Conservation (phyloP, 2,329 filamentous ascomycete genomes). For the Botrytis fabae region DNA sequence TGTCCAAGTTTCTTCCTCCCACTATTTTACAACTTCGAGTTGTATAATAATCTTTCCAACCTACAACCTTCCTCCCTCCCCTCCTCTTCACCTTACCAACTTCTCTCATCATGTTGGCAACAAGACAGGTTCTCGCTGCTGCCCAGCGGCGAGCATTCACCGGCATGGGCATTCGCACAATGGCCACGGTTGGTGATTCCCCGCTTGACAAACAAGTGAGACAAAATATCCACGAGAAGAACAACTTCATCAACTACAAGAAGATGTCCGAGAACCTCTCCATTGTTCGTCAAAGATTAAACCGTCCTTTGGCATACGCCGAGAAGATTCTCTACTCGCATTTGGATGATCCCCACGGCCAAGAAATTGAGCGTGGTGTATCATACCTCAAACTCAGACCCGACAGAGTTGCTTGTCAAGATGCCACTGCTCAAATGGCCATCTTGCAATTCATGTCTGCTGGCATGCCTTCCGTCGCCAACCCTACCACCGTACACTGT, state of each 20-base stretch:
- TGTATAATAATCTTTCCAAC: constrained; percentile 8
- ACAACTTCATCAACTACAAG: constrained; percentile 98
- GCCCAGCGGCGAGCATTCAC: constrained; percentile 61
- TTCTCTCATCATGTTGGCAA: constrained; percentile 63
- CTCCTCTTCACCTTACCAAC: constrained; percentile 23
- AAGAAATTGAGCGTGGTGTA: constrained; percentile 92
- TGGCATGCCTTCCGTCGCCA: constrained; percentile 92
- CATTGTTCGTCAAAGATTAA: constrained; percentile 85
- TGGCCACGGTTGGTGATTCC: constrained; percentile 85
- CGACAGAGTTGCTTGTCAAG: constrained; percentile 97
- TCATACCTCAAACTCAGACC: constrained; percentile 97
- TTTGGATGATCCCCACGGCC: constrained; percentile 91
- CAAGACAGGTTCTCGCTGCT: constrained; percentile 67
- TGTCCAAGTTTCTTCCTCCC: constrained; percentile 21
- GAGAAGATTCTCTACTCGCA: constrained; percentile 99
- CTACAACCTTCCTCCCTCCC: constrained; percentile 29
- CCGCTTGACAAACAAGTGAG: constrained; percentile 93
- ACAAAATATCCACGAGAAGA: constrained; percentile 96
- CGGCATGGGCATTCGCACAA: constrained; percentile 64
- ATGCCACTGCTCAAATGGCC: constrained; percentile 99
- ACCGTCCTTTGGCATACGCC: constrained; percentile 89
- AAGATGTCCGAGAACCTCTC: constrained; percentile 98
- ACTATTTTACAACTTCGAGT: constrained; percentile 18
- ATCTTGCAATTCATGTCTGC: constrained; percentile 99
- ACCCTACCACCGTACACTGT: constrained; percentile 94